Evolutionary conservation across 148 eudicot species (phyloP).

Genomic region (Polygonum maritimum): DNA sequence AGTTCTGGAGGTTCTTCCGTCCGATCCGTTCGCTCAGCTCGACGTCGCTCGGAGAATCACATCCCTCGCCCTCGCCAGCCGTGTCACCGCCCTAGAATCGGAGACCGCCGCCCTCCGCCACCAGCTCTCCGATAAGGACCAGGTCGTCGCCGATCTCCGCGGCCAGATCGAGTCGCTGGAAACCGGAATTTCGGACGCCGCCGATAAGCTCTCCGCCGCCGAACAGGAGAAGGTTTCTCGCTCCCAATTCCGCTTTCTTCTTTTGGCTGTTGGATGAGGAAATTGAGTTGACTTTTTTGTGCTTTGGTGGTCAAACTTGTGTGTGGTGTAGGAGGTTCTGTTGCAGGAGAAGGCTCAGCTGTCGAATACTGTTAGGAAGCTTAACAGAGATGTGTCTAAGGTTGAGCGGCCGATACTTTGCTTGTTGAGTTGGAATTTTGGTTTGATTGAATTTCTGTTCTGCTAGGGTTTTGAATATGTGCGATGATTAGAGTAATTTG

Average conservation of each 20-base stretch:
- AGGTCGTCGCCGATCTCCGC: slow-evolving; percentile 42
- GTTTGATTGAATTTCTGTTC: neutral
- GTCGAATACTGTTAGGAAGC: slow-evolving; percentile 73
- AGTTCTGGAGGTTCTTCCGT: slow-evolving; percentile 48
- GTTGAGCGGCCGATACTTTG: slow-evolving; percentile 15
- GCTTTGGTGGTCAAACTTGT: slow-evolving; percentile 4
- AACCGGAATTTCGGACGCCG: slow-evolving; percentile 37
- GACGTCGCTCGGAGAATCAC: slow-evolving; percentile 96
- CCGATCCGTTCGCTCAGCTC: slow-evolving; percentile 84
- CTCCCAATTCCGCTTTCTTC: neutral
- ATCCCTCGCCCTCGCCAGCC: slow-evolving; percentile 89
- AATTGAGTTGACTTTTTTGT: slow-evolving; percentile 5
- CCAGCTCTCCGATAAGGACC: slow-evolving; percentile 46
- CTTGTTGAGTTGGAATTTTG: neutral
- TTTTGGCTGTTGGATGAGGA: neutral
- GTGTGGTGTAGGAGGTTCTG: slow-evolving; percentile 50
- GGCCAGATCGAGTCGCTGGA: slow-evolving; percentile 57
- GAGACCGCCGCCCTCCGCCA: slow-evolving; percentile 46
- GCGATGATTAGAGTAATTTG: neutral
- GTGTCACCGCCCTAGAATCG: slow-evolving; percentile 73
- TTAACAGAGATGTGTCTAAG: slow-evolving; percentile 82
- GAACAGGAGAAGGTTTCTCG: slow-evolving; percentile 56
- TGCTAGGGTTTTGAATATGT: neutral
- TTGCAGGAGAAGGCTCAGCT: slow-evolving; percentile 53
- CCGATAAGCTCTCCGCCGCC: slow-evolving; percentile 37